These are phyloP conservation scores for Cymbopogon citratus DNA, from an alignment of 176 grass and related monocot genomes.

Conservation along the genomic window DNA sequence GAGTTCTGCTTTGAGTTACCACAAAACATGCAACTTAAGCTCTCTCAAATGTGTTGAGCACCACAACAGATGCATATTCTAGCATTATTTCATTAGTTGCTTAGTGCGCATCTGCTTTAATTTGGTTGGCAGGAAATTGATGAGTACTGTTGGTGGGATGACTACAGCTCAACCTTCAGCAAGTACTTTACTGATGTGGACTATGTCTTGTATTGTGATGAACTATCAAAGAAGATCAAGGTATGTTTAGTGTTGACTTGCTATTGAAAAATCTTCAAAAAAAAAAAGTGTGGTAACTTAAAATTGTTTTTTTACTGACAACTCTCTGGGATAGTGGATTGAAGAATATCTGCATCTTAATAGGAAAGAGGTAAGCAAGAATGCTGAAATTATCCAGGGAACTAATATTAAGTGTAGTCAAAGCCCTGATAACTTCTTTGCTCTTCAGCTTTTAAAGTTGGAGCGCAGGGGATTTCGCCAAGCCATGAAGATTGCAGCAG, in stretches of 20 bases:
- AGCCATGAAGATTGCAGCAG: slow-evolving; percentile 16
- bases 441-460: neutral
- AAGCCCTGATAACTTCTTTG: neutral
- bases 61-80: neutral
- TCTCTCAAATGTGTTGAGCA: neutral
- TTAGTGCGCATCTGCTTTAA: neutral
- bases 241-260: neutral
- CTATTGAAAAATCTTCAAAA: neutral
- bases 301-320: neutral
- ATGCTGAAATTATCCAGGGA: neutral
- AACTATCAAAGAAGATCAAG: slow-evolving; percentile 17
- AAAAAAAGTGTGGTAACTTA: neutral
- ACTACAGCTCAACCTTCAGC: neutral
- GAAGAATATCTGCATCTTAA: neutral
- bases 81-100: neutral
- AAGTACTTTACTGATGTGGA: slow-evolving; percentile 2
- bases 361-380: neutral
- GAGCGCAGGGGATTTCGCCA: neutral
- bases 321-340: slow-evolving; percentile 8
- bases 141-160: neutral
- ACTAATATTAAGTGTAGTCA: neutral
- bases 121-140: neutral
- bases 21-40: neutral
- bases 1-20: neutral
- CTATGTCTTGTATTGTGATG: slow-evolving; percentile 19